These are phyloP conservation scores for Mycena chlorophos DNA, from an alignment of 768 basidiomycete genomes.

Conservation along the genomic window DNA sequence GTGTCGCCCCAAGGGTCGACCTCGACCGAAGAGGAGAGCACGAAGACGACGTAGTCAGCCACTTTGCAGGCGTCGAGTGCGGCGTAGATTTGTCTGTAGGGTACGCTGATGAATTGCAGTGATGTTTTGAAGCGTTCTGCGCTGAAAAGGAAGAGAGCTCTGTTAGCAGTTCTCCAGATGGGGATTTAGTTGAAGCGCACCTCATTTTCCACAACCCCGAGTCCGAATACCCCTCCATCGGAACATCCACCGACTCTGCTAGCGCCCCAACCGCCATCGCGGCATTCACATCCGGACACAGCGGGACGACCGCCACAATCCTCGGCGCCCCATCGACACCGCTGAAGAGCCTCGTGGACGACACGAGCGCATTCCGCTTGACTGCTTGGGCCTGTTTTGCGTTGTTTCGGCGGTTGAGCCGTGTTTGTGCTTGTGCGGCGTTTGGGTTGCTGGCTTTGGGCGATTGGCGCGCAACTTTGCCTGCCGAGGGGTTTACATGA, in stretches of 20 bases:
- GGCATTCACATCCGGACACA: slow-evolving; percentile 66
- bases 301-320: slow-evolving; percentile 84
- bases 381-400: slow-evolving; percentile 79
- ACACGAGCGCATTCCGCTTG: slow-evolving; percentile 68
- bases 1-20: slow-evolving; percentile 87
- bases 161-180: slow-evolving; percentile 1
- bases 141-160: slow-evolving; percentile 46
- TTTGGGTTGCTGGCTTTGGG: slow-evolving; percentile 53
- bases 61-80: slow-evolving; percentile 84
- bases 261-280: slow-evolving; percentile 55
- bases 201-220: slow-evolving; percentile 65
- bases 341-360: slow-evolving; percentile 75
- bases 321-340: slow-evolving; percentile 79
- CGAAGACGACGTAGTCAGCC: slow-evolving; percentile 87
- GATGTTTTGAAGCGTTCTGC: slow-evolving; percentile 90
- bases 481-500: slow-evolving; percentile 34
- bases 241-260: slow-evolving; percentile 57
- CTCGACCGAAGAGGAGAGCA: slow-evolving; percentile 78
- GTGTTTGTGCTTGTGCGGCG: slow-evolving; percentile 59
- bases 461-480: slow-evolving; percentile 55
- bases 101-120: slow-evolving; percentile 81
- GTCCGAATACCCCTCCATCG: slow-evolving; percentile 51
- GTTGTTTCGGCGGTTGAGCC: slow-evolving; percentile 77
- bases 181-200: slow-evolving; percentile 41
- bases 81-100: slow-evolving; percentile 69